phyloP scores from a whole-genome alignment of 352 stramenopile genomes.

The Peronospora farinosa region DNA sequence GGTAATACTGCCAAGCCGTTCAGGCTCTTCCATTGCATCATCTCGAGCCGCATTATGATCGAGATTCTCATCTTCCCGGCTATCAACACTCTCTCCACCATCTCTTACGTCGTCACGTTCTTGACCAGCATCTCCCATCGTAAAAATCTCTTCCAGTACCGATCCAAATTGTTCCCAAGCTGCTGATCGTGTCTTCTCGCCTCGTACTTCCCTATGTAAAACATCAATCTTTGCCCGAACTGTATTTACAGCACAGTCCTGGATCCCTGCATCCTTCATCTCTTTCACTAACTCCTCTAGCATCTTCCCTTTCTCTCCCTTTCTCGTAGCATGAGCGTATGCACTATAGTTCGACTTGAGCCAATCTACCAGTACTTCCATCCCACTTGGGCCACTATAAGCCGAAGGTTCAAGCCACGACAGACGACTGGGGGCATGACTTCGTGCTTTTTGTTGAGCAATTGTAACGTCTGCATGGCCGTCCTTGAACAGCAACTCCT shows the following conservation, averaged over 20 bases:
- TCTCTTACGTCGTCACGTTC: constrained; percentile 7
- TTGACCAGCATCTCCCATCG: constrained; percentile 19
- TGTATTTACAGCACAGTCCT: constrained; percentile 23
- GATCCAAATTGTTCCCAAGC: constrained; percentile 27
- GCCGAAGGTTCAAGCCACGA: constrained; percentile 23
- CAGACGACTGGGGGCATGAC: constrained; percentile 10
- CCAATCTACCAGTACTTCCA: constrained; percentile 27
- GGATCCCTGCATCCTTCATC: constrained; percentile 20
- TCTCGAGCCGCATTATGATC: not conserved
- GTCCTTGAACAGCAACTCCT: constrained; percentile 17
- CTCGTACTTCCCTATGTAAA: constrained; percentile 20
- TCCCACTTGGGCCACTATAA: constrained; percentile 16
- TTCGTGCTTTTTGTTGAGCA: constrained; percentile 1
- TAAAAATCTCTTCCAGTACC: constrained; percentile 29
- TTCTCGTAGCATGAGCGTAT: constrained; percentile 13
- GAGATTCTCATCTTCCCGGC: constrained; percentile 1
- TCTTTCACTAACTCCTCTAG: constrained; percentile 17
- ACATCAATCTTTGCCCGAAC: constrained; percentile 26
- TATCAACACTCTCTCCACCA: not conserved
- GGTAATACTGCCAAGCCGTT: not conserved
- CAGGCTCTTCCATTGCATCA: not conserved
- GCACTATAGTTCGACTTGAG: constrained; percentile 18
- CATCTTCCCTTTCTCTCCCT: constrained; percentile 22
- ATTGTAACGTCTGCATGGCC: not conserved
- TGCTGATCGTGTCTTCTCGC: constrained; percentile 20